Evolutionary conservation across 345 rosid genomes (phyloP).

Genomic region (thale cress (Arabidopsis thaliana)): DNA sequence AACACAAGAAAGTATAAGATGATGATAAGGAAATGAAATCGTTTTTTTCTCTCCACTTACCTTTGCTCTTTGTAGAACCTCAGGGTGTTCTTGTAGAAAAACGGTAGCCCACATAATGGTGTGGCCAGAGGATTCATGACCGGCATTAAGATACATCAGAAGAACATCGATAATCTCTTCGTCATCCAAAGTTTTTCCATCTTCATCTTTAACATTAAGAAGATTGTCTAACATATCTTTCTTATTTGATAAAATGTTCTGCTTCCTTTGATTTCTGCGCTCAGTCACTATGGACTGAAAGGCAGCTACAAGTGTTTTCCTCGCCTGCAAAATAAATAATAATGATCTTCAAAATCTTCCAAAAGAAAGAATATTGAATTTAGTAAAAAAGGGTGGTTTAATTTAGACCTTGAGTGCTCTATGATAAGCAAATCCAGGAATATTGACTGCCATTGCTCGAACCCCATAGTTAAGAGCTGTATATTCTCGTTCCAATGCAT

Average conservation of each 20-base stretch:
- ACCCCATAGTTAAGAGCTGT: slow-evolving; percentile 69
- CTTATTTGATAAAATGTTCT: slow-evolving; percentile 36
- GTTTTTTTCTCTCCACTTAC: slow-evolving; percentile 33
- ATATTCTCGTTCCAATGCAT: slow-evolving; percentile 47
- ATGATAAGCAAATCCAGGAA: slow-evolving; percentile 67
- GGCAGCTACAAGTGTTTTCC: slow-evolving; percentile 51
- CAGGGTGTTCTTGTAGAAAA: slow-evolving; percentile 58
- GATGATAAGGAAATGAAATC: background rate
- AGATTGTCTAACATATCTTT: slow-evolving; percentile 87
- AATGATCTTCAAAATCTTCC: slow-evolving; percentile 1
- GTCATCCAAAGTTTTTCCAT: slow-evolving; percentile 64
- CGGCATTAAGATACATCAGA: slow-evolving; percentile 91
- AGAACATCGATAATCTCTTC: slow-evolving; percentile 82
- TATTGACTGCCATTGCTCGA: slow-evolving; percentile 56
- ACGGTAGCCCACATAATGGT: slow-evolving; percentile 81
- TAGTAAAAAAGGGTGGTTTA: background rate
- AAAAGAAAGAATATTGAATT: background rate
- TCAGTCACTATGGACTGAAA: slow-evolving; percentile 58
- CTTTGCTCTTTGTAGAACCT: slow-evolving; percentile 58
- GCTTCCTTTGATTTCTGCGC: slow-evolving; percentile 56
- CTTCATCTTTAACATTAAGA: slow-evolving; percentile 69
- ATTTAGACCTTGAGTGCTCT: slow-evolving; percentile 55
- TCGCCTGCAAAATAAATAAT: slow-evolving; percentile 44
- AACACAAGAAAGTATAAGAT: background rate
- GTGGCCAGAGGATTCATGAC: slow-evolving; percentile 94